Evolutionary conservation across 208 protist species (phyloP).

Genomic region (Tritrichomonas musculus): DNA sequence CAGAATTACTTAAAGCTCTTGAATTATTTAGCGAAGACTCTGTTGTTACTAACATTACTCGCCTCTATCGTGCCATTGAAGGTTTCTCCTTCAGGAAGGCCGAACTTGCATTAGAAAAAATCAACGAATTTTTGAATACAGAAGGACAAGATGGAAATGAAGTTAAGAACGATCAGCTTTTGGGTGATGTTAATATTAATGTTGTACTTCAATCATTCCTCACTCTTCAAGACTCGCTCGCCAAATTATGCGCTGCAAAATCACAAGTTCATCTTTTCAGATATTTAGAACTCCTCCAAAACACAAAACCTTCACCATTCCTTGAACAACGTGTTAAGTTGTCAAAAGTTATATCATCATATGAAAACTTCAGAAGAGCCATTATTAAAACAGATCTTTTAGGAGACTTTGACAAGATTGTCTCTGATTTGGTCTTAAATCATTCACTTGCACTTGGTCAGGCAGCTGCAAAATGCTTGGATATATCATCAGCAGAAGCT

Average conservation of each 20-base stretch:
- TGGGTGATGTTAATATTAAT: neutral
- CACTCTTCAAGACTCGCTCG: neutral
- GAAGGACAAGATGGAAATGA: neutral
- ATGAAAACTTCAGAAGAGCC: neutral
- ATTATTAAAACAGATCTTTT: neutral
- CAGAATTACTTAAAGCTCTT: neutral
- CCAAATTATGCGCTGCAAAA: neutral
- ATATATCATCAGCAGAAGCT: neutral
- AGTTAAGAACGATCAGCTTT: neutral
- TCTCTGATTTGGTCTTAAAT: neutral
- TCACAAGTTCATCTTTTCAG: constrained; percentile 9
- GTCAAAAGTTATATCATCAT: neutral
- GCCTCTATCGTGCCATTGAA: neutral
- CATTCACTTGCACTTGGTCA: neutral
- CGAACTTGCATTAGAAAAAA: neutral
- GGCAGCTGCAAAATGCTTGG: neutral
- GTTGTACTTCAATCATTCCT: neutral
- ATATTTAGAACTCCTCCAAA: neutral
- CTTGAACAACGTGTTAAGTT: neutral
- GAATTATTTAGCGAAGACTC: constrained; percentile 15
- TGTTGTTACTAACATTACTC: neutral
- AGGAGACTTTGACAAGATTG: neutral
- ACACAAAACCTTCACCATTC: neutral
- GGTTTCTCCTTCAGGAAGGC: neutral
- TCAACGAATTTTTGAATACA: neutral